Base-by-base conservation (phyloP, 2,329 filamentous ascomycete species). In the Fusarium sp. region DNA sequence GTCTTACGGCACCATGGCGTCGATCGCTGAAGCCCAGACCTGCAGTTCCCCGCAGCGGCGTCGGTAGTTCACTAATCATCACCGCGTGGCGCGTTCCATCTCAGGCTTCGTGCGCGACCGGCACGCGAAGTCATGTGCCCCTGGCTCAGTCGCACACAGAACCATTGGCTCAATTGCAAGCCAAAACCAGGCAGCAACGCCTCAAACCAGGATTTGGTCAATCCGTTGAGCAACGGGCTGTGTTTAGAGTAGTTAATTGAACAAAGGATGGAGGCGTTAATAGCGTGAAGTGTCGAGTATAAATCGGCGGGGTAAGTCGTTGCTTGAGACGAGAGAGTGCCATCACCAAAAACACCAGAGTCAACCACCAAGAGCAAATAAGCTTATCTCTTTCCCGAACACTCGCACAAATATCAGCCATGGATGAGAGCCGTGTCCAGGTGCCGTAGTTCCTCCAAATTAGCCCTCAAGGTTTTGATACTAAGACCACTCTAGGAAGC, bases 41-140 rank as follows among this genome's bases (percentile, higher is more conserved):
- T n/a, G n/a, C 29, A 29, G 57, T 38, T 40, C 60, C 61, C 51
- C 62, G 18, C 20, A 16, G 20, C 18, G 46, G 50, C 42, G 58
- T 44, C 23, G n/a, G 34, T 40, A 18, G 51, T 64, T 65, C 65
- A 69, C 49, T 60, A 65, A 64, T 60, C 49, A 38, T 44, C 54
- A 14, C 40, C 42, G 46, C 54, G 46, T 69, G 68, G 65, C 61
- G 56, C 64, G 71, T 53, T 58, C n/a, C 31, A 68, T 65, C 61
- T 44, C 42, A 18, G 33, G 51, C 60, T 65, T 54, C 23, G 50
- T 58, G 57, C 72, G 59, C 71, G 73, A 60, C 53, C 34, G 44
- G 51, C 51, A 66, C 73, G 62, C 73, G 70, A 68, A 64, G 67
- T 75, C 73, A 75, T 73, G 72, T 75, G 73, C 64, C 31, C 18